Base-by-base conservation (phyloP, 257 asterid species). In the Przewalskia tangutica region DNA sequence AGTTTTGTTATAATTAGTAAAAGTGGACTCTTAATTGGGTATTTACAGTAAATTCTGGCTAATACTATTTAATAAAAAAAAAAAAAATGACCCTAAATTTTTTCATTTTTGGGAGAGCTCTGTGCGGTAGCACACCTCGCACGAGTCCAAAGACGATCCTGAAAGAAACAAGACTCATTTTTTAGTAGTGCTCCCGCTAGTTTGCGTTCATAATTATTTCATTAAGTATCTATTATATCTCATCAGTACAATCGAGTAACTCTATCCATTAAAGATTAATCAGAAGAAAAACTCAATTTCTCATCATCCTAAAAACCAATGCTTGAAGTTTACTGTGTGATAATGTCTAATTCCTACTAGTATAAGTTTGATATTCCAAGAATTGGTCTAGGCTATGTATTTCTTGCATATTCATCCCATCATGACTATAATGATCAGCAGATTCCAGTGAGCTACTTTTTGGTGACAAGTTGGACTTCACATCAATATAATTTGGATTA, bases 391-490 rank as follows among this genome's bases (percentile, higher is more conserved):
- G 51, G 51, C 76, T 66, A 7, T 66, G 76, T 17, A 66, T 66
- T 11, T 66, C 76, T 66, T 66, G 51, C 32, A 66, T 16, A 16
- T 38, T 66, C 27, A 66, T 38, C 27, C 27, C 75, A 66, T 36
- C 23, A 36, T 66, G 50, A 38, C 76, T 66, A 16, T 16, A 66
- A 38, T 66, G 76, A 38, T 66, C 76, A 66, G 1, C 76, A 66
- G 76, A 66, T 8, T 66, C 76, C 76, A 66, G 2, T 38, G 76
- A 66, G 13, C 27, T 14, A 17, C 76, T 66, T 66, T 66, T 51
- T 66, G 76, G 76, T 66, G 98, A 91, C 50, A 62, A 75, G 79
- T 13, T 75, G 46, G 63, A 65, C 50, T 87, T 76, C 6, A 89
- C 82, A 60, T 84, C 86, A 54, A 68, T 82, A 38, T 85, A 56